Evolutionary conservation across 75 land plant genomes (phyloP).

Genomic region (Gnetum montanum): DNA sequence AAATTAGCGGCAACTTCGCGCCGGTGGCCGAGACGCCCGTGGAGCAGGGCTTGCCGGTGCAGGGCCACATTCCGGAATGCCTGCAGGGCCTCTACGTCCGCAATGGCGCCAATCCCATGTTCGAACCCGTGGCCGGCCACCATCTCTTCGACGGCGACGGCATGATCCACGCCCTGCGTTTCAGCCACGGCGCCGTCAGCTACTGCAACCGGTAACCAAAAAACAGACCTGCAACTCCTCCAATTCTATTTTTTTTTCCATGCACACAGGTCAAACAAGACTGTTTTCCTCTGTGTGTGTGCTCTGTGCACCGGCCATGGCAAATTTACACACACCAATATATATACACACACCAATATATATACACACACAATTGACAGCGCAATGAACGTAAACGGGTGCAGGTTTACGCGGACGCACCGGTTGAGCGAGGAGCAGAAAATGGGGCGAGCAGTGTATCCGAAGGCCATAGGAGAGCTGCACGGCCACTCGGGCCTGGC

Average conservation of each 20-base stretch:
- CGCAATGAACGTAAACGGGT: too few relatives aligned
- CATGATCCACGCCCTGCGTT: conserved; percentile 71
- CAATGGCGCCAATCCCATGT: conserved; percentile 80
- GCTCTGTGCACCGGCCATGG: conserved; percentile 34
- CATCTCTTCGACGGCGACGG: conserved; percentile 93
- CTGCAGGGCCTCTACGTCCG: conserved; percentile 73
- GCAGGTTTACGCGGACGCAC: conserved; percentile 64
- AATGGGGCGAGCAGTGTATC: conserved; percentile 58
- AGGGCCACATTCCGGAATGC: conserved; percentile 58
- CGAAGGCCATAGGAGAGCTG: conserved; percentile 85
- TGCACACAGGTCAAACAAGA: conserved; percentile 15
- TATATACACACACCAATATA: too few relatives aligned
- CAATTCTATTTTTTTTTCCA: conserved; percentile 12
- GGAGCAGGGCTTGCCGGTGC: conserved; percentile 21
- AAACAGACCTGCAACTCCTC: conserved; percentile 15
- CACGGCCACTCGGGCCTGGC: conserved; percentile 86
- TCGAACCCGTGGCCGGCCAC: conserved; percentile 70
- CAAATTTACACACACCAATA: conserved; percentile 15
- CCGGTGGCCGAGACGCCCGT: conserved; percentile 67
- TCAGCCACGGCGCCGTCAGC: conserved; percentile 39
- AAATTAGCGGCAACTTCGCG: conserved; percentile 72
- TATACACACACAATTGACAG: conserved; percentile 11
- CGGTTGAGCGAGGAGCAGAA: conserved; percentile 52
- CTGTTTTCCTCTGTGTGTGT: conserved; percentile 21
- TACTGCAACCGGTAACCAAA: too few relatives aligned